phyloP scores from a whole-genome alignment of 2,329 filamentous ascomycete genomes.

The Trichoderma arundinaceum region DNA sequence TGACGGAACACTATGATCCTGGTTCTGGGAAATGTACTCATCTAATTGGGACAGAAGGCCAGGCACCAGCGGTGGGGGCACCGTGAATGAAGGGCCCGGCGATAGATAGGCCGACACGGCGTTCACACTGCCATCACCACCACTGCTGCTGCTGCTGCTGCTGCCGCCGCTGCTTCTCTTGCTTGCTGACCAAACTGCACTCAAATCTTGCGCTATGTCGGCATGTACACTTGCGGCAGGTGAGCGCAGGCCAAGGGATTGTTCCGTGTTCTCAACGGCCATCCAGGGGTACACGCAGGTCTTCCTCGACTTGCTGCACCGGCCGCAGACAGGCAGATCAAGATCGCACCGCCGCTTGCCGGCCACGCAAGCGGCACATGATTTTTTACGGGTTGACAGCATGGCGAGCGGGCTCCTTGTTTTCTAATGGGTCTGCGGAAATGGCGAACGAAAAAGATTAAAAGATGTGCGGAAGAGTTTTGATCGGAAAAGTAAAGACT shows the following conservation, averaged over 20 bases:
- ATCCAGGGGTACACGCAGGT: conserved; percentile 27
- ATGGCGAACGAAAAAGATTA: not conserved
- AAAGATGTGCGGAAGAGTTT: not conserved
- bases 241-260: not conserved
- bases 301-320: conserved; percentile 8
- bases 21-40: conserved; percentile 6
- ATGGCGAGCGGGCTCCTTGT: not conserved
- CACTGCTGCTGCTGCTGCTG: not conserved
- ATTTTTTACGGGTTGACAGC: conserved; percentile 23
- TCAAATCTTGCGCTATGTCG: not conserved
- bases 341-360: conserved; percentile 29
- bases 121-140: not conserved
- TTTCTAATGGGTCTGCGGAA: not conserved
- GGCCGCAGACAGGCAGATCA: conserved; percentile 20
- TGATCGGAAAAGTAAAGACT: not conserved
- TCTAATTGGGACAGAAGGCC: conserved; percentile 22
- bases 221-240: not conserved
- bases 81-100: conserved; percentile 5
- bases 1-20: conserved; percentile 9
- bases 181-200: not conserved
- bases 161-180: not conserved
- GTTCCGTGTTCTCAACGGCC: not conserved
- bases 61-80: conserved; percentile 17
- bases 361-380: conserved; percentile 26
- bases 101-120: not conserved